These are phyloP conservation scores for Tulasnella calospora DNA, from an alignment of 768 basidiomycete species.

Conservation along the genomic window DNA sequence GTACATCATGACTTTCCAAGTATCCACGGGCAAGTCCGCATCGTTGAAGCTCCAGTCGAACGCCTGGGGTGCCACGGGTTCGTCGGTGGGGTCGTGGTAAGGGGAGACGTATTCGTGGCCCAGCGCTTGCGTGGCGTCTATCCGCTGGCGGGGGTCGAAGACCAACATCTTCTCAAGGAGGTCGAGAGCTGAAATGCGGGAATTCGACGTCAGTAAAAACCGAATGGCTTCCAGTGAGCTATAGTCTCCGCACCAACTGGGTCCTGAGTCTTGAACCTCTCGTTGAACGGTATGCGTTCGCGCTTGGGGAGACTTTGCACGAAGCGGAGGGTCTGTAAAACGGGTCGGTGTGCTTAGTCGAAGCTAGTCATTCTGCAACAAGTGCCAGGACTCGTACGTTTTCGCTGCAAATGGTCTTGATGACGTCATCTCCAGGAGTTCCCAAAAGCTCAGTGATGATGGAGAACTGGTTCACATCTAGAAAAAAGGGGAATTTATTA, in stretches of 20 bases:
- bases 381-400: constrained; percentile 56
- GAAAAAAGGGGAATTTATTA: constrained; percentile 14
- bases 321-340: constrained; percentile 82
- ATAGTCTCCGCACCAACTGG: constrained; percentile 39
- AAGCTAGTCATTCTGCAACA: not conserved
- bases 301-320: constrained; percentile 98
- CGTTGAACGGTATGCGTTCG: constrained; percentile 88
- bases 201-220: not conserved
- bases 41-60: constrained; percentile 99
- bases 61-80: constrained; percentile 86
- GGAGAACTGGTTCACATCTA: constrained; percentile 99
- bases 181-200: constrained; percentile 63
- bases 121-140: constrained; percentile 87
- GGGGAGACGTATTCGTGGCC: constrained; percentile 91
- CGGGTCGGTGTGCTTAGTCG: not conserved
- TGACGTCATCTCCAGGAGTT: constrained; percentile 99
- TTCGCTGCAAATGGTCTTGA: constrained; percentile 95
- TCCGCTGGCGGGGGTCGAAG: constrained; percentile 95
- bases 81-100: constrained; percentile 97
- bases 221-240: constrained; percentile 13
- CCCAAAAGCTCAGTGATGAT: constrained; percentile 98
- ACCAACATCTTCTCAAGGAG: constrained; percentile 98
- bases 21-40: constrained; percentile 95
- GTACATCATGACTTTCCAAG: constrained; percentile 99
- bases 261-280: constrained; percentile 84